phyloP scores from a whole-genome alignment of 2,329 filamentous ascomycete species.

The Lecanicillium sp. region DNA sequence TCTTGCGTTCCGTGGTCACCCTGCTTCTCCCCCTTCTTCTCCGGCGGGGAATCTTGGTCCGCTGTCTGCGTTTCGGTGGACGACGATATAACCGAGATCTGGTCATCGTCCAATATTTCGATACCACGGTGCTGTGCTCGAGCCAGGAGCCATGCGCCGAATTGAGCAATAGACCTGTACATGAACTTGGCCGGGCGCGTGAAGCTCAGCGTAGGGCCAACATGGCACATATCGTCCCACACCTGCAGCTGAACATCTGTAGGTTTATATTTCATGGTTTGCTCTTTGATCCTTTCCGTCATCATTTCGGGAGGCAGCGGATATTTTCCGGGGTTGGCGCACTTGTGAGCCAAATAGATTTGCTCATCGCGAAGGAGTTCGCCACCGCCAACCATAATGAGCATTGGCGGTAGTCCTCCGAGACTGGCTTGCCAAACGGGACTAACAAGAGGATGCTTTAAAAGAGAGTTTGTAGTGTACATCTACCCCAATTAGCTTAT shows the following conservation, averaged over 20 bases:
- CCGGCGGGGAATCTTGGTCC: conserved; percentile 10
- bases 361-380: conserved; percentile 91
- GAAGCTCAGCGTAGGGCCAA: conserved; percentile 87
- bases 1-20: not conserved
- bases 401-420: conserved; percentile 78
- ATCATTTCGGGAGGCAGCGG: conserved; percentile 58
- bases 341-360: conserved; percentile 91
- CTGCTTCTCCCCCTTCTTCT: conserved; percentile 13
- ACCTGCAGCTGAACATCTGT: conserved; percentile 92
- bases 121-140: conserved; percentile 73
- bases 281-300: conserved; percentile 51
- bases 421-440: conserved; percentile 81
- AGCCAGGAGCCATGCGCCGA: conserved; percentile 85
- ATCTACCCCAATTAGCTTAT: conserved; percentile 30
- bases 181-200: conserved; percentile 94
- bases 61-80: conserved; percentile 33
- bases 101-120: conserved; percentile 73
- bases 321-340: conserved; percentile 73
- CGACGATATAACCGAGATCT: conserved; percentile 64
- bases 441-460: conserved; percentile 84
- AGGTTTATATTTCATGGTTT: conserved; percentile 61
- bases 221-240: conserved; percentile 93
- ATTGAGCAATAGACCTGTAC: conserved; percentile 88
- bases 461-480: conserved; percentile 74
- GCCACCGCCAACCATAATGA: conserved; percentile 81